Percentiles rank a stretch among this genome's conserved stretches.
Evolutionary conservation across 768 basidiomycete species (phyloP).

Genomic region (Amanita brunnescens): DNA sequence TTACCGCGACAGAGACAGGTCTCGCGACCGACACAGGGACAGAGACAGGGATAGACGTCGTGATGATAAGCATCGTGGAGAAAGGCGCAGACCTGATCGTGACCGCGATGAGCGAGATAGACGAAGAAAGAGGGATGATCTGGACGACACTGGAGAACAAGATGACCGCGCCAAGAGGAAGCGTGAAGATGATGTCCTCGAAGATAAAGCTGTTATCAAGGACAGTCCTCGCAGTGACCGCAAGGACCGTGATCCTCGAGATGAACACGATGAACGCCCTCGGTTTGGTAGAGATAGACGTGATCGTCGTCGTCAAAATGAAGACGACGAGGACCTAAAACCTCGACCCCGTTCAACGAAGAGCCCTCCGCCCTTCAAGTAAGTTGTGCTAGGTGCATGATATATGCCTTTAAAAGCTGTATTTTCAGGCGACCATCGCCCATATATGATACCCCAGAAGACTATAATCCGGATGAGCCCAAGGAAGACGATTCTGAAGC

Average conservation of each 20-base stretch:
- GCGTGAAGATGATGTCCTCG: slow-evolving; percentile 23
- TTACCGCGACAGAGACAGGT: slow-evolving; percentile 44
- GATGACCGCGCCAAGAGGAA: slow-evolving; percentile 6
- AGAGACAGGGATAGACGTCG: slow-evolving; percentile 41
- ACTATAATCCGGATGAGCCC: slow-evolving; percentile 81
- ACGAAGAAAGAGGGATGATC: slow-evolving; percentile 60
- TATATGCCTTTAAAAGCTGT: slow-evolving; percentile 8
- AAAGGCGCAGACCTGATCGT: slow-evolving; percentile 45
- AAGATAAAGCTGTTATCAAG: slow-evolving; percentile 37
- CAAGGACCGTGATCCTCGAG: slow-evolving; percentile 49
- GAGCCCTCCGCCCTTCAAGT: slow-evolving; percentile 43
- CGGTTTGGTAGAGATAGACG: slow-evolving; percentile 34
- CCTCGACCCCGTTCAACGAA: slow-evolving; percentile 22
- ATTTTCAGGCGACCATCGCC: slow-evolving; percentile 62
- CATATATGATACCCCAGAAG: slow-evolving; percentile 59
- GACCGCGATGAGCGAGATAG: slow-evolving; percentile 38
- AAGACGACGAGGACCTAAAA: slow-evolving; percentile 35
- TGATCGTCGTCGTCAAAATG: slow-evolving; percentile 28
- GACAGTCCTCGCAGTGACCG: slow-evolving; percentile 41
- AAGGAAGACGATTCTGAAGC: slow-evolving; percentile 96
- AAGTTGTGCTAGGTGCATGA: slow-evolving; percentile 13
- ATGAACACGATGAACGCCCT: slow-evolving; percentile 54
- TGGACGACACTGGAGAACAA: slow-evolving; percentile 43
- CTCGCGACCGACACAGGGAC: slow-evolving; percentile 44
- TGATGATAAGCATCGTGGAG: slow-evolving; percentile 44